Base-by-base conservation (phyloP, 106 monocot species). In the Acorus calamus region DNA sequence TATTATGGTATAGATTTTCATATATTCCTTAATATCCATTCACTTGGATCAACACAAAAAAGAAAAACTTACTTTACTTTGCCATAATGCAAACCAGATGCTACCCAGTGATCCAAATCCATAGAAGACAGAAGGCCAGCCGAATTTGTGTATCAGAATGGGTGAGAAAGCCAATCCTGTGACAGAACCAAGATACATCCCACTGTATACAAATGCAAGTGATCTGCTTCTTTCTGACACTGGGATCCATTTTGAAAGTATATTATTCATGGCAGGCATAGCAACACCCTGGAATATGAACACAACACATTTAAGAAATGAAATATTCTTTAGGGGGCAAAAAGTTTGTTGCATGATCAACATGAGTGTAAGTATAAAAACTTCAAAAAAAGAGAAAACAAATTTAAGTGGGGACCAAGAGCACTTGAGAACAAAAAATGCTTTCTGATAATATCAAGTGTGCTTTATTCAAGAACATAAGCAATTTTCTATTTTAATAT, bases 111-210 rank as follows among this genome's bases (percentile, higher is more conserved):
- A 89, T 43, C 94, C 94, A 74, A 94, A 94, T 65, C 76, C 74
- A 53, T 90, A 94, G 63, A 94, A 94, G 45, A 94, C 90, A 73
- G 94, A 94, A 64, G 94, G 78, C 94, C 94, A 90, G 65, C 89
- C 90, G 65, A 90, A 94, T 71, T 67, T 94, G 55, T 87, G 64
- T 9, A 94, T 94, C 52, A 94, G 60, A 1, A 87, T 42, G n/a
- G 94, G 94, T 11, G 94, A 94, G 56, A 94, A 81, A 5, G 86
- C 94, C 64, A 94, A 76, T 28, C 94, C 94, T 53, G 81, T 90
- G 49, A 94, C 94, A 66, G 94, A 94, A 72, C 94, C 94, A 66
- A 94, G 86, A 52, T 94, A 94, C 89, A 94, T 94, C 44, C 94
- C 94, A 58, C 94, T 94, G 74, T 94, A 94, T 48, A 94, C 94